These are phyloP conservation scores for Pouteria glomerata DNA, from an alignment of 148 eudicot species.

Conservation along the genomic window DNA sequence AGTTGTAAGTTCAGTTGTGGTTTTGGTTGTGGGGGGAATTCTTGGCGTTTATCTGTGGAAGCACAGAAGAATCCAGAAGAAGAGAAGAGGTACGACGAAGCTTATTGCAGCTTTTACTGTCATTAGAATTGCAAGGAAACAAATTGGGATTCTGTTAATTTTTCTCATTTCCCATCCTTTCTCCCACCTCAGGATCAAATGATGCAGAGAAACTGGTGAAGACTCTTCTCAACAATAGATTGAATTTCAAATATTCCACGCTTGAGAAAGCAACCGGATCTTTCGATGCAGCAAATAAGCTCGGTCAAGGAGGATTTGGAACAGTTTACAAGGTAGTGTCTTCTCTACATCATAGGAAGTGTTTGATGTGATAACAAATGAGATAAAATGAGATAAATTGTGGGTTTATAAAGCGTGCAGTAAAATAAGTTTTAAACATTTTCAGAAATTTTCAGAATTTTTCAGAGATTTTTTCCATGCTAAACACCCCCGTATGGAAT, in stretches of 20 bases:
- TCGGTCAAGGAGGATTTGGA: constrained; percentile 74
- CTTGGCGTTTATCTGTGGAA: constrained; percentile 37
- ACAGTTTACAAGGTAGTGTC: constrained; percentile 55
- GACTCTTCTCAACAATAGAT: constrained; percentile 48
- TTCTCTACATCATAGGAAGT: too few species aligned
- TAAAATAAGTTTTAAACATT: too few species aligned
- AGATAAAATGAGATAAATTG: too few species aligned
- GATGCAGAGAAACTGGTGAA: constrained; percentile 49
- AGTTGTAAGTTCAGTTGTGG: constrained; percentile 37
- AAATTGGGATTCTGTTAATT: too few species aligned
- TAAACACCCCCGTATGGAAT: too few species aligned
- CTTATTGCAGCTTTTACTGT: neutral
- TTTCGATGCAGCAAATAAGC: constrained; percentile 51
- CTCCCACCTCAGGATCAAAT: constrained; percentile 31
- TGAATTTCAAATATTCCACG: constrained; percentile 66
- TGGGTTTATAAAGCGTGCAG: too few species aligned
- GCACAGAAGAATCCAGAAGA: constrained; percentile 36
- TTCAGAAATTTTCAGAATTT: too few species aligned
- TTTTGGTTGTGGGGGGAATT: constrained; percentile 30
- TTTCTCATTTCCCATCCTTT: neutral
- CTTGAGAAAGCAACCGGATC: constrained; percentile 59
- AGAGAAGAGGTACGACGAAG: constrained; percentile 54
- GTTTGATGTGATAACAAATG: too few species aligned
- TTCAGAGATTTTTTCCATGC: too few species aligned
- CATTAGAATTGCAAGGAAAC: neutral